Evolutionary conservation across 805 yeast genomes (phyloP), one percentile per base, ranked within the genome.

Genomic region (Candida montana): DNA sequence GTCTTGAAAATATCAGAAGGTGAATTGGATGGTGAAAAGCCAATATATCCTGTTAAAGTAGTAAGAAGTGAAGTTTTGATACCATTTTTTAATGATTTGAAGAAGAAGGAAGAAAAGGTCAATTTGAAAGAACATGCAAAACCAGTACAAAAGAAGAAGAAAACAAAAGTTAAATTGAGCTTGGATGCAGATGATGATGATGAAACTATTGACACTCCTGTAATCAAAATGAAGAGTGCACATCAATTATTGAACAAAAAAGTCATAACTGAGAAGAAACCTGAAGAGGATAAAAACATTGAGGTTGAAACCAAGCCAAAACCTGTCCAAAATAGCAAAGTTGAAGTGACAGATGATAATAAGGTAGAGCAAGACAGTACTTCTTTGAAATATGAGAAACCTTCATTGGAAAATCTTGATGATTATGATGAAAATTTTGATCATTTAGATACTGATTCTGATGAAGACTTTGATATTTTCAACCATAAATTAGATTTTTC

Each of bases 1-100:
- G 71, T 78, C 12, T 57, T 72, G 28, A 64, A 66, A 35, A 77
- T 82, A 5, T 56, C 67, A 3, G 74, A 72, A 31, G 64, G 71
- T 12, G 83, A 77, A 47, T 41, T 69, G 33, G 67, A 65, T 23
- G 67, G 57, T 5, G 69, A 63, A 23, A 51, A 55, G 16, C 83
- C 82, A 1, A 31, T 75, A 11, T 79, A 69, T 49, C 85, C 87
- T 0, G 70, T 74, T 0, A 54, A 43, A 20, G 67, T 83, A 13
- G 52, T 51, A 2, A 58, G 54, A 3, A 54, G 66, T 6, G 70
- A 67, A 39, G 69, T 80, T 2, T 53, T 71, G 2, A 61, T 66
- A 7, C 71, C 70, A 4, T 79, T 63, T 58, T 81, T 80, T 54
- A 69, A 64, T 11, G 77, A 71, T 45, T 51, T 73, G 46, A 35